Conservation (phyloP, 73 alveolate species). For the Symbiodinium natans region DNA sequence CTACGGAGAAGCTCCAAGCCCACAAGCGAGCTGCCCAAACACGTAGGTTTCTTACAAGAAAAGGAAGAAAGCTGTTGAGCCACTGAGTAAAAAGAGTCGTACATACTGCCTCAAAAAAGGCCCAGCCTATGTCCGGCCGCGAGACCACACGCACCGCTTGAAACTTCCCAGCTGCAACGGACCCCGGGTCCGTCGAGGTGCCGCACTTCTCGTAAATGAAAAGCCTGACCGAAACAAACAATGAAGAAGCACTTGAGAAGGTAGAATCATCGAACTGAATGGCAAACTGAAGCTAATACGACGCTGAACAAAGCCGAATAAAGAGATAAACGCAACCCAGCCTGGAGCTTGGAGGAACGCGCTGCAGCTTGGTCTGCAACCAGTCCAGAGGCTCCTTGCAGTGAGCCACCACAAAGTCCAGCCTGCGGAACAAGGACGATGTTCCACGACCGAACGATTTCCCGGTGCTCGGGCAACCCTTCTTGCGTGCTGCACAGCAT, state of each 20-base stretch:
- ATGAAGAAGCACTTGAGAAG: no score
- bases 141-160: background rate
- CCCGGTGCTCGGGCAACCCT: no score
- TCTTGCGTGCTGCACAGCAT: no score
- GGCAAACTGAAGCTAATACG: background rate
- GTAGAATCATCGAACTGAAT: no score
- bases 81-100: background rate
- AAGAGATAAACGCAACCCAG: background rate
- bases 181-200: background rate
- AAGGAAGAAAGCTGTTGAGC: no score
- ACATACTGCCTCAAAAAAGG: no score
- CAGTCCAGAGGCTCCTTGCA: conserved; percentile 57
- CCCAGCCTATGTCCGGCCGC: conserved; percentile 26
- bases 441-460: no score
- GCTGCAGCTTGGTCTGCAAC: conserved; percentile 4
- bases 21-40: background rate
- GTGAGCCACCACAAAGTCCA: conserved; percentile 90
- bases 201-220: conserved; percentile 85
- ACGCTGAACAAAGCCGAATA: background rate
- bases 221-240: conserved; percentile 5
- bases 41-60: background rate
- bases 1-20: background rate
- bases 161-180: background rate
- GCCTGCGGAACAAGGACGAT: no score
- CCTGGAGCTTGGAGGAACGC: conserved; percentile 67